Evolutionary conservation across 2,329 filamentous ascomycete species (phyloP).

Genomic region (Curvularia eragrostidis): DNA sequence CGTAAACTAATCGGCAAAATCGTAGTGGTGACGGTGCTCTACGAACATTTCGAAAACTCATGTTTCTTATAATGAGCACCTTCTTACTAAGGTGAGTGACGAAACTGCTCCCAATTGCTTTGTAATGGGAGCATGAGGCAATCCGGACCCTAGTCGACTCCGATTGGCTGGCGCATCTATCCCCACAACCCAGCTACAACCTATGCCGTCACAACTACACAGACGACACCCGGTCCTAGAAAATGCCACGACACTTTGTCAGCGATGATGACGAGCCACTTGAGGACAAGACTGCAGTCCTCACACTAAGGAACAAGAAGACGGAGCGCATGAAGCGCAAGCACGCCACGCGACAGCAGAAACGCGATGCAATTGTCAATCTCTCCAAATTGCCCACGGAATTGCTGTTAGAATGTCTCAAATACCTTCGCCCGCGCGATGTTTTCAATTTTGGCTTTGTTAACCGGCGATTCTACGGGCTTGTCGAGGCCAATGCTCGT

Average conservation of each 20-base stretch:
- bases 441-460: conserved; percentile 56
- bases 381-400: conserved; percentile 62
- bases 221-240: conserved; percentile 4
- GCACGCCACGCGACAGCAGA: conserved; percentile 40
- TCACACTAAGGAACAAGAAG: conserved; percentile 61
- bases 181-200: conserved; percentile 16
- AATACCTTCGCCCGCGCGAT: conserved; percentile 59
- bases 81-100: background rate
- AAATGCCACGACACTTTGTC: conserved; percentile 32
- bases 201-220: conserved; percentile 12
- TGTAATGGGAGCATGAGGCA: conserved; percentile 5
- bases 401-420: conserved; percentile 58
- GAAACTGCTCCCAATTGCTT: background rate
- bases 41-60: background rate
- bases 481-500: conserved; percentile 55
- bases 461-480: conserved; percentile 52
- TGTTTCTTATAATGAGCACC: background rate
- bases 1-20: background rate
- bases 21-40: background rate
- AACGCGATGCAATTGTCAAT: conserved; percentile 41
- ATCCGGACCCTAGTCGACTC: conserved; percentile 10
- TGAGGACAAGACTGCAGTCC: conserved; percentile 58
- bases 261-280: conserved; percentile 53
- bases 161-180: conserved; percentile 14
- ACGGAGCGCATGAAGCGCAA: conserved; percentile 58